These are phyloP conservation scores for Tetracladium maxilliforme DNA, from an alignment of 2,329 filamentous ascomycete genomes.

Conservation along the genomic window DNA sequence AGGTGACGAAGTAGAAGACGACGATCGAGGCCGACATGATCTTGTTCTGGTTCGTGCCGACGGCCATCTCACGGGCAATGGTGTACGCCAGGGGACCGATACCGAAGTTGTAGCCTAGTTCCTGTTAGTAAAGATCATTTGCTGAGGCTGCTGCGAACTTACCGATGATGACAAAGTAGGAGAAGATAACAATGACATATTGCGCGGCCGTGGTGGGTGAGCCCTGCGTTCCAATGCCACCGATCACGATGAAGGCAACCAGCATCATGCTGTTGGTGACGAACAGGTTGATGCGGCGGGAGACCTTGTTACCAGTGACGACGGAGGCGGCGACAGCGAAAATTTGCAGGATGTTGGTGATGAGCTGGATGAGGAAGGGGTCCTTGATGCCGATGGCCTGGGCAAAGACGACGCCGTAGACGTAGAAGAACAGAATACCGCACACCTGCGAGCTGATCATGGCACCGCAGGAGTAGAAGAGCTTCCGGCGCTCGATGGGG, in stretches of 20 bases:
- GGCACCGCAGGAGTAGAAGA: conserved; percentile 26
- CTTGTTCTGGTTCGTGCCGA: conserved; percentile 30
- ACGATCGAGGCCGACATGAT: conserved; percentile 25
- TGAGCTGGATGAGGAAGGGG: conserved; percentile 24
- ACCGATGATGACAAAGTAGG: conserved; percentile 24
- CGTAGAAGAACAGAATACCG: conserved; percentile 30
- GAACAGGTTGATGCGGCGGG: conserved; percentile 20
- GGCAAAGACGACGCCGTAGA: conserved; percentile 25
- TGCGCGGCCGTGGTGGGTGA: too few species aligned
- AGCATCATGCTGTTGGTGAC: conserved; percentile 22
- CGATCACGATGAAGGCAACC: conserved; percentile 22
- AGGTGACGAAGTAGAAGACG: conserved; percentile 26
- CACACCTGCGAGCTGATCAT: conserved; percentile 31
- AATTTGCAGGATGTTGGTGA: conserved; percentile 25
- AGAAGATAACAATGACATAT: conserved; percentile 23
- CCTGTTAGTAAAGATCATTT: too few species aligned
- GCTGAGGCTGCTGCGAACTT: too few species aligned
- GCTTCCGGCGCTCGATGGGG: conserved; percentile 28
- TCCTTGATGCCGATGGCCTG: conserved; percentile 23
- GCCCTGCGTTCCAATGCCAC: conserved; percentile 21
- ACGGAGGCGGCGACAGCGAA: conserved; percentile 22
- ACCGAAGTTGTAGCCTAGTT: conserved; percentile 29
- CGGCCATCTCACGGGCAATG: conserved; percentile 28
- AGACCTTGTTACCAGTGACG: conserved; percentile 22
- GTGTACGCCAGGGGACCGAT: conserved; percentile 24